These are phyloP conservation scores for Pinus tabuliformis DNA, from an alignment of 75 land plant species.

Conservation along the genomic window DNA sequence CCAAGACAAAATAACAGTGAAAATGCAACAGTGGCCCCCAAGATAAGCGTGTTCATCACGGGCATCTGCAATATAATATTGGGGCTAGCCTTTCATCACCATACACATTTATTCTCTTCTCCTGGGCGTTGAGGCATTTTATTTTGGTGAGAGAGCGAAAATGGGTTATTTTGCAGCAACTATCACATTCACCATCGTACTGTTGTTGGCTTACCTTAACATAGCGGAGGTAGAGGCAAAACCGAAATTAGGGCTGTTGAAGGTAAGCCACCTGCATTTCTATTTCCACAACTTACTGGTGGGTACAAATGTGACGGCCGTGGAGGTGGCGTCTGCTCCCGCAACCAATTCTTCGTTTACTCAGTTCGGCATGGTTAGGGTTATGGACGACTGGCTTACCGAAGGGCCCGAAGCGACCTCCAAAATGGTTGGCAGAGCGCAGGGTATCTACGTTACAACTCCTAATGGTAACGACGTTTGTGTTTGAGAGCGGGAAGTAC, in stretches of 20 bases:
- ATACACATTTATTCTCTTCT: no score
- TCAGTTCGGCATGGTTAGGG: conserved; percentile 29
- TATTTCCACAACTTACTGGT: conserved; percentile 16
- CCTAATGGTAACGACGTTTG: conserved; percentile 3
- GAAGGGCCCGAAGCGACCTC: conserved; percentile 14
- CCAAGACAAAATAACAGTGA: no score
- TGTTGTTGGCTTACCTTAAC: no score
- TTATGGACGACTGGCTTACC: conserved; percentile 20
- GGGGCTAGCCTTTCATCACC: no score
- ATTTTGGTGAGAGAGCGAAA: no score
- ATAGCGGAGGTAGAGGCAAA: no score
- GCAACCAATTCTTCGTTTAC: conserved; percentile 5
- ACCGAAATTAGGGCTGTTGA: background rate
- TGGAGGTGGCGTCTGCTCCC: conserved; percentile 18
- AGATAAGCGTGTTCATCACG: no score
- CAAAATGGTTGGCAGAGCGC: conserved; percentile 18
- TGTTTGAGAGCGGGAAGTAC: conserved; percentile 11
- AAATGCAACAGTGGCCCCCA: no score
- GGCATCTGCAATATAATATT: no score
- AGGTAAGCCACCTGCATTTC: conserved; percentile 21
- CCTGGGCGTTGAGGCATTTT: no score
- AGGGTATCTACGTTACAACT: conserved; percentile 16
- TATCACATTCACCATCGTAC: no score
- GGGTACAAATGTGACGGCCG: conserved; percentile 28
- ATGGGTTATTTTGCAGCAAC: no score